Conservation (phyloP, 2,329 filamentous ascomycete species). For the Talaromyces marneffei region DNA sequence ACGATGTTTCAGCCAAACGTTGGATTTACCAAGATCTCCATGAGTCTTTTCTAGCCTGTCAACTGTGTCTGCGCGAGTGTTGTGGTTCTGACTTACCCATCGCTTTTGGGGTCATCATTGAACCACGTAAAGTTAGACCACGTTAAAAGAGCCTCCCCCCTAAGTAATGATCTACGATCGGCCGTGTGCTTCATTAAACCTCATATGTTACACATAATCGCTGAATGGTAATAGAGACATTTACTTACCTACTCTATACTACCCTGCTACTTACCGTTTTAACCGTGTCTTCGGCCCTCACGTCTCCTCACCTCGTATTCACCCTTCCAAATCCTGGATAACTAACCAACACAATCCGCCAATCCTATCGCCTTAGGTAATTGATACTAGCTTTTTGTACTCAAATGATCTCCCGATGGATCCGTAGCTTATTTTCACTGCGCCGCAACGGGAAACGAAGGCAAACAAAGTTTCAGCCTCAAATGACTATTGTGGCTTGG, state of each 20-base stretch:
- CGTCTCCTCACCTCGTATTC: background rate
- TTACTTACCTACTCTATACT: background rate
- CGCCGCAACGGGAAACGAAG: background rate
- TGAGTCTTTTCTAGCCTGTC: background rate
- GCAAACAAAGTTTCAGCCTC: constrained; percentile 1
- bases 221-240: background rate
- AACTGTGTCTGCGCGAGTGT: background rate
- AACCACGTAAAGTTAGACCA: no score
- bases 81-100: no score
- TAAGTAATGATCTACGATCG: background rate
- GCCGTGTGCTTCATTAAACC: background rate
- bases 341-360: background rate
- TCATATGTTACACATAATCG: background rate
- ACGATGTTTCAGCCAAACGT: background rate
- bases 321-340: background rate
- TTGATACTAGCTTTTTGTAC: no score
- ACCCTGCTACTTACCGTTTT: background rate
- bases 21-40: background rate
- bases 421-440: background rate
- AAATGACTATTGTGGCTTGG: background rate
- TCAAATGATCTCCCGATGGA: background rate
- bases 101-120: no score
- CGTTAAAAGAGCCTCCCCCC: background rate
- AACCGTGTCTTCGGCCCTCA: background rate
- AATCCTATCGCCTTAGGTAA: no score